Evolutionary conservation across 2,329 filamentous ascomycete genomes (phyloP).

Genomic region (Hymenoscyphus infarciens): DNA sequence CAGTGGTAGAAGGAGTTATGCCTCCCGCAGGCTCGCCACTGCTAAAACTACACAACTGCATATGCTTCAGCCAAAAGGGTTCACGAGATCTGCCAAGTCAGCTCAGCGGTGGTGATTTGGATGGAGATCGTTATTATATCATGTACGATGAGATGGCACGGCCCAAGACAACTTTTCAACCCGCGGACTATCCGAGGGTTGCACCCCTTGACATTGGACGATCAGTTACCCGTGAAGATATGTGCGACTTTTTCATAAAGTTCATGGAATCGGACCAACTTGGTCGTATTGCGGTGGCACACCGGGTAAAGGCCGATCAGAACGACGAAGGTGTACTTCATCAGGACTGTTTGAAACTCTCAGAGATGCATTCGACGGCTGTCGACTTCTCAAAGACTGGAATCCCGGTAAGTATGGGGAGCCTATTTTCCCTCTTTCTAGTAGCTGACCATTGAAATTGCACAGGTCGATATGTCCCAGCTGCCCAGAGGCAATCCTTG

Average conservation of each 20-base stretch:
- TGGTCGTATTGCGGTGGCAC: slow-evolving; percentile 61
- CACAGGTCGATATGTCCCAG: slow-evolving; percentile 27
- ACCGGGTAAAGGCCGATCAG: slow-evolving; percentile 63
- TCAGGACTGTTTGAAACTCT: slow-evolving; percentile 41
- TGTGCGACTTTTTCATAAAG: slow-evolving; percentile 75
- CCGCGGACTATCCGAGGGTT: slow-evolving; percentile 68
- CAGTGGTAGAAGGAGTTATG: slow-evolving; percentile 58
- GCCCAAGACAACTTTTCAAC: slow-evolving; percentile 42
- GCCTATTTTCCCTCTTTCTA: background rate
- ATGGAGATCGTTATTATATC: slow-evolving; percentile 78
- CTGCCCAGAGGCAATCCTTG: slow-evolving; percentile 29
- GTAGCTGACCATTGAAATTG: background rate
- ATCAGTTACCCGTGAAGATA: slow-evolving; percentile 59
- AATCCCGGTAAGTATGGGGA: slow-evolving; percentile 44
- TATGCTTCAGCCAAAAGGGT: slow-evolving; percentile 73
- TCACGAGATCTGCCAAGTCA: slow-evolving; percentile 71
- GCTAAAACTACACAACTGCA: slow-evolving; percentile 62
- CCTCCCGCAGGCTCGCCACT: slow-evolving; percentile 60
- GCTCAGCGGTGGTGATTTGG: slow-evolving; percentile 77
- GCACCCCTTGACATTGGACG: slow-evolving; percentile 56
- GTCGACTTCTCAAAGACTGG: slow-evolving; percentile 78
- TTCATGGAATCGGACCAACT: slow-evolving; percentile 68
- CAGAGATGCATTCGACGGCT: slow-evolving; percentile 64
- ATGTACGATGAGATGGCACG: slow-evolving; percentile 63
- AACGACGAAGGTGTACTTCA: slow-evolving; percentile 48